Evolutionary conservation across 2,329 filamentous ascomycete genomes (phyloP), one percentile per base, ranked within the genome.

Genomic region (Sclerotinia subarctica): DNA sequence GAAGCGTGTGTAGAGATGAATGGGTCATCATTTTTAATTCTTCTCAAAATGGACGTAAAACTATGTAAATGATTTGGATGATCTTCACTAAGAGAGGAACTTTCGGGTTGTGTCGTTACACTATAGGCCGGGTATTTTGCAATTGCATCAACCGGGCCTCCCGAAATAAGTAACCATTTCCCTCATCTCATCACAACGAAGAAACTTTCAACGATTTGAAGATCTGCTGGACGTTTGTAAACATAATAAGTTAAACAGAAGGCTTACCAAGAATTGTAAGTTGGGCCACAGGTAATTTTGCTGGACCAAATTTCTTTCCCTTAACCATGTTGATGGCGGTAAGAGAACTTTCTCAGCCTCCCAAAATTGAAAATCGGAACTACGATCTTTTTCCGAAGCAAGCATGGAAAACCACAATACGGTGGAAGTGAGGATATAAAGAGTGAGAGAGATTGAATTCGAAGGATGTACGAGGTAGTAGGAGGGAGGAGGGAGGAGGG

Each of bases 231-330:
- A 52, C 35, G 19, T n/a, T 38, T 44, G 29, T 47, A 63, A 53
- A 52, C 19, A 24, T 1, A 54, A 24, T 29, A 32, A 53, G 46
- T 49, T 24, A 19, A 54, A 46, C 7, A 17, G 26, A n/a, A 21
- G 38, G 74, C 85, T 82, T 84, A 93, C 91, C 88, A 71, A 96
- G 81, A 75, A 95, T 93, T 51, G 88, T 81, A 75, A 96, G 82
- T 81, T 95, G 92, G 83, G 88, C 86, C 57, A 86, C 82, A 0
- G 92, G 92, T 82, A 95, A 83, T 81, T 88, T 91, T 32, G 87
- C 85, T 71, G 71, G 69, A 15, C 65, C 70, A n/a, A 77, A 78
- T 58, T 70, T 71, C 68, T 72, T 73, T 66, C 71, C 69, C 67
- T 72, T 68, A 42, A 57, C 67, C 69, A 72, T 73, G 51, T 49